Evolutionary conservation across 495 filamentous ascomycete species (phyloP).

Genomic region (Aspergillus heteromorphus): DNA sequence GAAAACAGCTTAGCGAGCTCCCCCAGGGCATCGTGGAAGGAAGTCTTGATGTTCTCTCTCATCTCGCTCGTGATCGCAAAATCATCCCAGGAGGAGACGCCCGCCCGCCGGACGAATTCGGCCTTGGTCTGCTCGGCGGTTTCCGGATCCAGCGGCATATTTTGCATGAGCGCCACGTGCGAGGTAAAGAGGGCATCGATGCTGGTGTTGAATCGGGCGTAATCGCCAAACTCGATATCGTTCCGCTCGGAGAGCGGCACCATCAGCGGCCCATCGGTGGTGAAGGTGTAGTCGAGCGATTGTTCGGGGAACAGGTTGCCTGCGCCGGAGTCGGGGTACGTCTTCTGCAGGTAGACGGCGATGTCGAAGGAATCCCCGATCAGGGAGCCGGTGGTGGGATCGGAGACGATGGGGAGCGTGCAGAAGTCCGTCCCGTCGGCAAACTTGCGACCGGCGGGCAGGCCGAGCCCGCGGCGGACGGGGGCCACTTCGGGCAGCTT

Average conservation of each 20-base stretch:
- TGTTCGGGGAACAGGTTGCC: constrained; percentile 38
- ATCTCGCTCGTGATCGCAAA: constrained; percentile 37
- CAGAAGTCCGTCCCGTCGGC: constrained; percentile 52
- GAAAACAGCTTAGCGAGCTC: constrained; percentile 40
- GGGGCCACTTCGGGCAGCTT: constrained; percentile 42
- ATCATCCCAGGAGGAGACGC: constrained; percentile 42
- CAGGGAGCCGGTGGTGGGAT: constrained; percentile 31
- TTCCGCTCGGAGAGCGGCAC: constrained; percentile 25
- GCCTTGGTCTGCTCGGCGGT: constrained; percentile 40
- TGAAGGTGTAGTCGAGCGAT: constrained; percentile 22
- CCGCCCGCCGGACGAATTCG: constrained; percentile 41
- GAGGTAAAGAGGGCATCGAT: constrained; percentile 47
- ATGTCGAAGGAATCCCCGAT: constrained; percentile 63
- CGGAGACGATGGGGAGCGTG: constrained; percentile 55
- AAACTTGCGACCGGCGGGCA: constrained; percentile 46
- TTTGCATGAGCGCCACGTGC: constrained; percentile 27
- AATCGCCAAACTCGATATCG: constrained; percentile 16
- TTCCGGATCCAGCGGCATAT: constrained; percentile 42
- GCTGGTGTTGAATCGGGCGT: constrained; percentile 39
- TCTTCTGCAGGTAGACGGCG: constrained; percentile 50
- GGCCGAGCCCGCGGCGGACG: constrained; percentile 38
- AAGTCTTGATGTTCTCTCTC: constrained; percentile 27
- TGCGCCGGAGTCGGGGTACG: constrained; percentile 35
- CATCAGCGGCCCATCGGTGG: constrained; percentile 2
- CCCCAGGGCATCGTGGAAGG: constrained; percentile 36